These are phyloP conservation scores for Byssothecium circinans DNA, from an alignment of 2,329 filamentous ascomycete species.

Conservation along the genomic window DNA sequence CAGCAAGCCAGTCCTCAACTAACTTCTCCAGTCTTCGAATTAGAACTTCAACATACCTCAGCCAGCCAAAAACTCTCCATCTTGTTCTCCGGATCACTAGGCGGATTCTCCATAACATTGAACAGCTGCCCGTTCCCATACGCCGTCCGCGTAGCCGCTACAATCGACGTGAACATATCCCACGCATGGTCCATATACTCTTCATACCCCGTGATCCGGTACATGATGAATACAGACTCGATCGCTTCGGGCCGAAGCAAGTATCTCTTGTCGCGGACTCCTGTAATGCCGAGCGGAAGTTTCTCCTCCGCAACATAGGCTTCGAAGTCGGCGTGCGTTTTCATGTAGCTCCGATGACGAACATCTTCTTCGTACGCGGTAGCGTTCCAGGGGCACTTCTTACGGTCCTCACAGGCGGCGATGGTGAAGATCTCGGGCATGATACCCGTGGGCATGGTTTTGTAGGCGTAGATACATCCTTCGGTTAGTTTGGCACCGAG, in stretches of 20 bases:
- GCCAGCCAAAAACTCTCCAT: conserved; percentile 53
- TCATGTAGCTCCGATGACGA: conserved; percentile 19
- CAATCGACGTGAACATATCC: conserved; percentile 52
- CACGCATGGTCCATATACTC: conserved; percentile 49
- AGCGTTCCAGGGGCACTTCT: conserved; percentile 57
- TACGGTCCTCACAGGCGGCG: conserved; percentile 49
- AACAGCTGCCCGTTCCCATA: conserved; percentile 49
- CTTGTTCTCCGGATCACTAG: conserved; percentile 34
- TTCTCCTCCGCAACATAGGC: conserved; percentile 18
- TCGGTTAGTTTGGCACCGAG: conserved; percentile 61
- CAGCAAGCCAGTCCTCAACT: too few species aligned
- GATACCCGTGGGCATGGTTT: conserved; percentile 57
- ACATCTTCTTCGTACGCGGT: conserved; percentile 51
- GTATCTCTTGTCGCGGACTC: conserved; percentile 47
- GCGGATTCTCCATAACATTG: conserved; percentile 42
- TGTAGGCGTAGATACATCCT: conserved; percentile 64
- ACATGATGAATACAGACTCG: conserved; percentile 62
- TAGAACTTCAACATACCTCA: conserved; percentile 38
- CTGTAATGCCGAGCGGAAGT: conserved; percentile 46
- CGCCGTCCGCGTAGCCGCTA: conserved; percentile 42
- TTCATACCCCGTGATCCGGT: conserved; percentile 59
- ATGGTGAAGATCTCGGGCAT: conserved; percentile 62
- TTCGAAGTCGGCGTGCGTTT: conserved; percentile 17
- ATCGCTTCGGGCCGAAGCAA: conserved; percentile 59
- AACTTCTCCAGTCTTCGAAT: too few species aligned